These are phyloP conservation scores for Encephalitozoon hellem DNA, from an alignment of 371 early-diverging fungal genomes.

Conservation along the genomic window DNA sequence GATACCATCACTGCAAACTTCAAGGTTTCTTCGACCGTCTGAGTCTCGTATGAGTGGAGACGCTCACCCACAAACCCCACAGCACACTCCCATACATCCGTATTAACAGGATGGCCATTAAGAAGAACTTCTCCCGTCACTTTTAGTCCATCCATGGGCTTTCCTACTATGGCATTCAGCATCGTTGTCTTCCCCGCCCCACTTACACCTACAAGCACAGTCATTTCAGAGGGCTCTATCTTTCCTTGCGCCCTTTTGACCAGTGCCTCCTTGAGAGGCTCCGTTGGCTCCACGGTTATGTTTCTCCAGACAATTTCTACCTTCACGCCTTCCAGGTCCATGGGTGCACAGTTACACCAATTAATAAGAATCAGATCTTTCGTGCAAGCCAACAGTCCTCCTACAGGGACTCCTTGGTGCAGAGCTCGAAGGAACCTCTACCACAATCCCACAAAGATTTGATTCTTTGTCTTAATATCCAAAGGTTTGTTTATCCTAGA, in stretches of 20 bases:
- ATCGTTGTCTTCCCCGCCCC: constrained; percentile 63
- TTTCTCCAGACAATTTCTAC: constrained; percentile 18
- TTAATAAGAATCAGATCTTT: background rate
- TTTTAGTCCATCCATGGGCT: background rate
- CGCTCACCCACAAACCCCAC: constrained; percentile 64
- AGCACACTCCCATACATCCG: constrained; percentile 26
- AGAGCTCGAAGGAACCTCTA: background rate
- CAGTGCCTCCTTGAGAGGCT: background rate
- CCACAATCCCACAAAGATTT: background rate
- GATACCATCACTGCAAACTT: constrained; percentile 35
- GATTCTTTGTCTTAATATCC: background rate
- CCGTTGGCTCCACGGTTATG: background rate
- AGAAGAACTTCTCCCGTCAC: constrained; percentile 68
- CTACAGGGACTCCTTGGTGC: background rate
- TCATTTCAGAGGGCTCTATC: constrained; percentile 39
- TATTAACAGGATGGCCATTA: constrained; percentile 65
- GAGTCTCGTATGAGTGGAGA: constrained; percentile 57
- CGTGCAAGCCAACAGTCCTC: background rate
- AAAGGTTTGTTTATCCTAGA: background rate
- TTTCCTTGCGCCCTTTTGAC: background rate
- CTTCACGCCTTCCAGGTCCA: background rate
- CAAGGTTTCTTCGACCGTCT: constrained; percentile 55
- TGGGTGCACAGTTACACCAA: background rate
- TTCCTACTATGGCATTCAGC: constrained; percentile 30
- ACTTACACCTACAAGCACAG: constrained; percentile 71